Evolutionary conservation across 2,329 filamentous ascomycete species (phyloP).

Genomic region (Cytospora leucostoma): DNA sequence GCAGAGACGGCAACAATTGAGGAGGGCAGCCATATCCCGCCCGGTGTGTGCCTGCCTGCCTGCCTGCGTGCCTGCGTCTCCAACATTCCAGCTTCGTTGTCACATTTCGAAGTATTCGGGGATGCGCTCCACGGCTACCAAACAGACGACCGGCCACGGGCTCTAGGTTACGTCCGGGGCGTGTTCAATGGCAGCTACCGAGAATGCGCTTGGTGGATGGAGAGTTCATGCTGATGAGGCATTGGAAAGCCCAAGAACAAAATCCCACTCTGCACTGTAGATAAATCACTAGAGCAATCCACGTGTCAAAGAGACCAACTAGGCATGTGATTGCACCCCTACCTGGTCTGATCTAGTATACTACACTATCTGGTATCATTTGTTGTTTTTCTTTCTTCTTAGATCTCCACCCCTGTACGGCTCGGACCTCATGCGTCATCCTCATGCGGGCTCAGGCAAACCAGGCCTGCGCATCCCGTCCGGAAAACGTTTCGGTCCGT

Average conservation of each 20-base stretch:
- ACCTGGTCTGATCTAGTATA: constrained; percentile 7
- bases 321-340: neutral
- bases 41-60: neutral
- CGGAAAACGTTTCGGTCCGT: neutral
- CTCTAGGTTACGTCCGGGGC: neutral
- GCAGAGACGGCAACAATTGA: neutral
- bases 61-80: neutral
- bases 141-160: neutral
- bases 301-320: neutral
- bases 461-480: neutral
- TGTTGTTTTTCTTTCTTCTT: constrained; percentile 3
- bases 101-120: neutral
- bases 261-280: neutral
- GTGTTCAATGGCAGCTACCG: neutral
- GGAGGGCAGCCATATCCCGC: neutral
- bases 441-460: neutral
- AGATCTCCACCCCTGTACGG: neutral
- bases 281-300: neutral
- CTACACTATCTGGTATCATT: constrained; percentile 21
- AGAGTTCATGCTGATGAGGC: neutral
- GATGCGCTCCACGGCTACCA: neutral
- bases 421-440: neutral
- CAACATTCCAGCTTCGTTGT: neutral
- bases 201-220: neutral
- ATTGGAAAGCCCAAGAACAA: neutral